These are phyloP conservation scores for Yarrowia deformans DNA, from an alignment of 805 yeast species.

Conservation along the genomic window DNA sequence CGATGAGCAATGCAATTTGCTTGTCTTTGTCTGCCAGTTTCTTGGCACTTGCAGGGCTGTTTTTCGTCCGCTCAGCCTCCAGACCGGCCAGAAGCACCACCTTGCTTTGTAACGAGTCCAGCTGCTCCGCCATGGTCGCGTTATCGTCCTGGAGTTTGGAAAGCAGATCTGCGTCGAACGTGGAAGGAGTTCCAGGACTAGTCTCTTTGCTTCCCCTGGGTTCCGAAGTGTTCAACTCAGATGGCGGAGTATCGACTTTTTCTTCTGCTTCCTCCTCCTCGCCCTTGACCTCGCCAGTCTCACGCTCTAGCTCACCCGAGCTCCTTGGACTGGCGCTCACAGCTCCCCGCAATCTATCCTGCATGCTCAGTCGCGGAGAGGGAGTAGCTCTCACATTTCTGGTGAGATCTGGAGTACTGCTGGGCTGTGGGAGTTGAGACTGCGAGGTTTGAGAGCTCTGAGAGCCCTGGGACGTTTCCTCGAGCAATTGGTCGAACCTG, in stretches of 20 bases:
- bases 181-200: background rate
- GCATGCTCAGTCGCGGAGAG: slow-evolving; percentile 29
- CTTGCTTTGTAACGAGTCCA: slow-evolving; percentile 46
- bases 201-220: background rate
- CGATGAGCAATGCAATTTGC: slow-evolving; percentile 68
- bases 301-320: slow-evolving; percentile 10
- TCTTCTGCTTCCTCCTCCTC: background rate
- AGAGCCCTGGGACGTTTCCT: slow-evolving; percentile 23
- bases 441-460: slow-evolving; percentile 6
- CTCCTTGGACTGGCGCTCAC: slow-evolving; percentile 25
- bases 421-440: background rate
- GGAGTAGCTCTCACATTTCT: slow-evolving; percentile 3
- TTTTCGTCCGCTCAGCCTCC: slow-evolving; percentile 44
- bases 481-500: slow-evolving; percentile 32
- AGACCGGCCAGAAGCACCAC: slow-evolving; percentile 49
- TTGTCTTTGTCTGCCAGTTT: slow-evolving; percentile 60
- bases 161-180: background rate
- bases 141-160: slow-evolving; percentile 8
- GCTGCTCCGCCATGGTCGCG: slow-evolving; percentile 40
- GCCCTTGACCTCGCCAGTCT: background rate
- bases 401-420: slow-evolving; percentile 2
- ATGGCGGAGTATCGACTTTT: background rate
- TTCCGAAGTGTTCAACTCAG: background rate
- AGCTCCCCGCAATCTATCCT: slow-evolving; percentile 23
- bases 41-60: slow-evolving; percentile 43